Conservation (phyloP, 2,329 filamentous ascomycete genomes). For the Ilyonectria robusta region DNA sequence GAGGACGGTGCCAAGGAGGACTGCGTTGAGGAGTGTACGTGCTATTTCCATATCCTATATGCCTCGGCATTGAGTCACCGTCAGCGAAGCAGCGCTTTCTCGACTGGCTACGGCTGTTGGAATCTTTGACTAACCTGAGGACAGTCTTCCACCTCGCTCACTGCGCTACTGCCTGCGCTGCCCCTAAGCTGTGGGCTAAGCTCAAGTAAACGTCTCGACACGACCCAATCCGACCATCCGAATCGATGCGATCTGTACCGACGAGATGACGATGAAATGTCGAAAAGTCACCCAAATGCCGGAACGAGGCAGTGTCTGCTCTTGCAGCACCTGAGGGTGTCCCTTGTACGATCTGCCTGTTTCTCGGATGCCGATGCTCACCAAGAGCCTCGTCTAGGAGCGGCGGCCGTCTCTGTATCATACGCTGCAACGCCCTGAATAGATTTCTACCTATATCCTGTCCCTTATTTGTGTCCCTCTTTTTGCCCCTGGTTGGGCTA, state of each 20-base stretch:
- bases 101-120: not conserved
- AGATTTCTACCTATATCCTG: conserved; percentile 43
- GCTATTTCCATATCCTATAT: conserved; percentile 9
- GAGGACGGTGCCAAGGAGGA: conserved; percentile 86
- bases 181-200: conserved; percentile 93
- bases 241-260: conserved; percentile 38
- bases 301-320: conserved; percentile 41
- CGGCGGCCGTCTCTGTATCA: conserved; percentile 48
- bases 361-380: conserved; percentile 39
- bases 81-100: conserved; percentile 17
- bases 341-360: conserved; percentile 46
- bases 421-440: conserved; percentile 52
- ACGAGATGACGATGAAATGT: conserved; percentile 44
- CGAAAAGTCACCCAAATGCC: conserved; percentile 44
- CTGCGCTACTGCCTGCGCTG: conserved; percentile 93
- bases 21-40: conserved; percentile 99
- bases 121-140: conserved; percentile 32
- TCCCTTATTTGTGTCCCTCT: not conserved
- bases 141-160: conserved; percentile 98
- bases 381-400: conserved; percentile 35
- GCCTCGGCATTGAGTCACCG: conserved; percentile 18
- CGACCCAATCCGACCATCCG: conserved; percentile 32
- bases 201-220: conserved; percentile 80
- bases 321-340: conserved; percentile 30
- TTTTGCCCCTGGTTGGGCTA: conserved; percentile 1